Percentiles rank a stretch among this genome's conserved stretches.
Evolutionary conservation across 805 yeast species (phyloP).

Genomic region (Ogataea pignaliae): DNA sequence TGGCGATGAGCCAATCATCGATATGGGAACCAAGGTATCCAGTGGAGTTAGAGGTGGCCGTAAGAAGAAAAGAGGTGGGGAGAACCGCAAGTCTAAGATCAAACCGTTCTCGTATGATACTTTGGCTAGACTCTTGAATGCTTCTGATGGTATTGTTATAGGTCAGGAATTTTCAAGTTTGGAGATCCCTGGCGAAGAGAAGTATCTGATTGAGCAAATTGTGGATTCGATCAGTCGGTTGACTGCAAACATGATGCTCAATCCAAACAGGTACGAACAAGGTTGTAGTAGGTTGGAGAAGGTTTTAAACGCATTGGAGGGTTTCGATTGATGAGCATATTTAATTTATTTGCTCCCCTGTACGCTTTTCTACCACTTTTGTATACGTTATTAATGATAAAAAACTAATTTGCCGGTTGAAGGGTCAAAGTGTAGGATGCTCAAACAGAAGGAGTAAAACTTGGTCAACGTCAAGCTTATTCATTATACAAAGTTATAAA

Average conservation of each 20-base stretch:
- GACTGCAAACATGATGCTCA: conserved; percentile 87
- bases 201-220: conserved; percentile 74
- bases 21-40: not conserved
- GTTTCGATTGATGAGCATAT: conserved; percentile 42
- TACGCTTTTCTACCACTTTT: not conserved
- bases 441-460: too few species aligned
- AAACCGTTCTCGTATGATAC: conserved; percentile 38
- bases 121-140: conserved; percentile 47
- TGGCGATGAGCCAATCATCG: not conserved
- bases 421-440: too few species aligned
- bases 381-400: not conserved
- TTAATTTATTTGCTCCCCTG: not conserved
- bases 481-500: too few species aligned
- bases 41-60: not conserved
- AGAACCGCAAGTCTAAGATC: conserved; percentile 20
- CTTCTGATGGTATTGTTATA: conserved; percentile 56
- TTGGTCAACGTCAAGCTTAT: too few species aligned
- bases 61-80: conserved; percentile 2
- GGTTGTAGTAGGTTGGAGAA: conserved; percentile 76
- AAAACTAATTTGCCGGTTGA: not conserved
- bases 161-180: conserved; percentile 71
- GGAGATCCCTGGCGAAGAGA: conserved; percentile 71
- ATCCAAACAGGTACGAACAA: conserved; percentile 73
- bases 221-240: conserved; percentile 81
- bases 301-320: conserved; percentile 84